These are phyloP conservation scores for Aaosphaeria arxii DNA, from an alignment of 2,329 filamentous ascomycete species.

Conservation along the genomic window DNA sequence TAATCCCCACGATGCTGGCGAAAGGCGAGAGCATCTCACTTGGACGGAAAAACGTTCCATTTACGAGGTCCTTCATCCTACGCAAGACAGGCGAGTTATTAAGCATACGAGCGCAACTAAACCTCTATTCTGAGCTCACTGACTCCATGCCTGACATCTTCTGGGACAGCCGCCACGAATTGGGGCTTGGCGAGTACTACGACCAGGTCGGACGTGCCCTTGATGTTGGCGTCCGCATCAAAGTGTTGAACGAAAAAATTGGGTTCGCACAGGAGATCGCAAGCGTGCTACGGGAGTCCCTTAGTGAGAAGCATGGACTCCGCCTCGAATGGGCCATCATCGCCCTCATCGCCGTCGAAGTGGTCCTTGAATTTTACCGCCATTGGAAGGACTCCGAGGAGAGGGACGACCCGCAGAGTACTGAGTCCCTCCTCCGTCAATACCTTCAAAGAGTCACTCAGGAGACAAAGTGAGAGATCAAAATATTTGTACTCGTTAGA, in stretches of 20 bases:
- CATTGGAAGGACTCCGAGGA: conserved; percentile 62
- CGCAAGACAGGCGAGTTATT: conserved; percentile 92
- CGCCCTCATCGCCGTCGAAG: conserved; percentile 85
- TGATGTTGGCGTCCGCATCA: conserved; percentile 88
- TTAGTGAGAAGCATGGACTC: conserved; percentile 86
- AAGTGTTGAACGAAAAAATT: conserved; percentile 92
- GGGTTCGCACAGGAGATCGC: conserved; percentile 97
- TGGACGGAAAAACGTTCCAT: conserved; percentile 34
- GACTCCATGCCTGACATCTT: conserved; percentile 94
- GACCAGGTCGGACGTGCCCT: conserved; percentile 87
- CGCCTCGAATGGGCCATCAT: conserved; percentile 96
- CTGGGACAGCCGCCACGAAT: conserved; percentile 87
- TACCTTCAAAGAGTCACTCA: conserved; percentile 26
- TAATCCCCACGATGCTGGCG: conserved; percentile 76
- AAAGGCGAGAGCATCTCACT: conserved; percentile 58
- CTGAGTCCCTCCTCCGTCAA: conserved; percentile 36
- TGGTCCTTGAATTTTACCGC: conserved; percentile 77
- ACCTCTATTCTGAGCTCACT: conserved; percentile 94
- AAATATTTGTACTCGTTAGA: too few relatives aligned
- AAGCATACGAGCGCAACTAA: conserved; percentile 84
- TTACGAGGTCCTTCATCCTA: conserved; percentile 74
- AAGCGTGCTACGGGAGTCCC: conserved; percentile 78
- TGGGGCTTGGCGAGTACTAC: conserved; percentile 91
- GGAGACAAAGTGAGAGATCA: not conserved
- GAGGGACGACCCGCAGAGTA: conserved; percentile 40